Conservation (phyloP, 1,284 basidiomycete genomes). For the Moesziomyces sp. region DNA sequence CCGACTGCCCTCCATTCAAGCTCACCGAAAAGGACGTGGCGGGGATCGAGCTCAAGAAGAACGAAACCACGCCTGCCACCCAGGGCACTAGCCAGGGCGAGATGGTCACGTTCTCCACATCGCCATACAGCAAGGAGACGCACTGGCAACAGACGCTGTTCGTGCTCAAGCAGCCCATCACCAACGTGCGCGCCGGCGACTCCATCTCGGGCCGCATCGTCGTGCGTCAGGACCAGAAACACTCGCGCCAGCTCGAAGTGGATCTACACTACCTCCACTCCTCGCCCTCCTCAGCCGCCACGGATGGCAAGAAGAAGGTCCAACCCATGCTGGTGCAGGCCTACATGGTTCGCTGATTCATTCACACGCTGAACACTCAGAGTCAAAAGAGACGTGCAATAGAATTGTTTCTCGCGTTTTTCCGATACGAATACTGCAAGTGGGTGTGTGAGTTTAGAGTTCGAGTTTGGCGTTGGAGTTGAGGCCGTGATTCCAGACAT, state of each 20-base stretch:
- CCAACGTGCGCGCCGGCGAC: conserved; percentile 77
- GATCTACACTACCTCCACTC: conserved; percentile 81
- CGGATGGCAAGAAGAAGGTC: conserved; percentile 19
- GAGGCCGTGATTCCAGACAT: conserved; percentile 24
- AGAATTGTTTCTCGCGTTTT: background rate
- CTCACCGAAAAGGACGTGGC: conserved; percentile 37
- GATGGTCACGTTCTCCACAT: conserved; percentile 87
- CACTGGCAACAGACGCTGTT: conserved; percentile 99
- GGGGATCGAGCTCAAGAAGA: conserved; percentile 86
- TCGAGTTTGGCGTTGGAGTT: conserved; percentile 14
- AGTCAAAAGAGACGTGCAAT: background rate
- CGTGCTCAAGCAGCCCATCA: conserved; percentile 81
- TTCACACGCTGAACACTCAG: too few relatives aligned
- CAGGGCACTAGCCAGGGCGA: conserved; percentile 69
- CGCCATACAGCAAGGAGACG: conserved; percentile 85
- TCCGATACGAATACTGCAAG: too few relatives aligned
- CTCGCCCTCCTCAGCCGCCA: background rate
- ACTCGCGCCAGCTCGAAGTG: conserved; percentile 87
- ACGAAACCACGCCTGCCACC: conserved; percentile 70
- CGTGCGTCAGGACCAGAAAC: conserved; percentile 82
- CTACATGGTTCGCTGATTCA: conserved; percentile 75
- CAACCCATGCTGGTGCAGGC: conserved; percentile 74
- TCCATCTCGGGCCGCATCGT: conserved; percentile 82
- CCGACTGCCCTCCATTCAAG: conserved; percentile 32
- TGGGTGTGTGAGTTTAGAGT: conserved; percentile 62